Percentiles rank a stretch among this genome's conserved stretches.
Evolutionary conservation across 2,329 filamentous ascomycete genomes (phyloP).

Genomic region (Aspergillus chevalieri): DNA sequence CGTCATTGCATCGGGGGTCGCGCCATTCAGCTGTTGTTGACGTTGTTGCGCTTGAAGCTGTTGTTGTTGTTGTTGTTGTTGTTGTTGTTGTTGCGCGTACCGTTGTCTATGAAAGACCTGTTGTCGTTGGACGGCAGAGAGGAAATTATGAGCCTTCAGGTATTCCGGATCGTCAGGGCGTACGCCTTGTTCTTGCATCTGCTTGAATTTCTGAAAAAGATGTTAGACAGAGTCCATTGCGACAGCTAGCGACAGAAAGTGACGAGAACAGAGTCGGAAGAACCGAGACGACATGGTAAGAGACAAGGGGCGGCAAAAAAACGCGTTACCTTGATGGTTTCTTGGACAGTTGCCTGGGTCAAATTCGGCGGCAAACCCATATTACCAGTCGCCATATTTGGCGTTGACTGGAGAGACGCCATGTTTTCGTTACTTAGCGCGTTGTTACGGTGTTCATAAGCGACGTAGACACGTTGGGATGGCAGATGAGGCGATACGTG

Average conservation of each 20-base stretch:
- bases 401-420: constrained; percentile 72
- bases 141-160: constrained; percentile 70
- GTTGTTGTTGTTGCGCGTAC: constrained; percentile 23
- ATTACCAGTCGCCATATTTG: constrained; percentile 61
- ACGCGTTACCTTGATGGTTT: constrained; percentile 51
- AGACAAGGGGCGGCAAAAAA: background rate
- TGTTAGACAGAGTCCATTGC: constrained; percentile 29
- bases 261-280: background rate
- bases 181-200: constrained; percentile 81
- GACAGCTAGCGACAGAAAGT: too few species aligned
- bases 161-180: constrained; percentile 79
- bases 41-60: constrained; percentile 27
- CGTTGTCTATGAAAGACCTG: constrained; percentile 54
- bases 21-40: constrained; percentile 44
- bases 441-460: constrained; percentile 27
- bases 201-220: constrained; percentile 66
- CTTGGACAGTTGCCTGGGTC: constrained; percentile 71
- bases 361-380: constrained; percentile 59
- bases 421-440: constrained; percentile 45
- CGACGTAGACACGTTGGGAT: constrained; percentile 11
- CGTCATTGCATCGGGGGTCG: constrained; percentile 21
- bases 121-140: constrained; percentile 63
- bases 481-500: background rate
- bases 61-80: constrained; percentile 25
- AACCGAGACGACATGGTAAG: background rate